These are phyloP conservation scores for Sphaerulina populicola DNA, from an alignment of 2,329 filamentous ascomycete species.

Conservation along the genomic window DNA sequence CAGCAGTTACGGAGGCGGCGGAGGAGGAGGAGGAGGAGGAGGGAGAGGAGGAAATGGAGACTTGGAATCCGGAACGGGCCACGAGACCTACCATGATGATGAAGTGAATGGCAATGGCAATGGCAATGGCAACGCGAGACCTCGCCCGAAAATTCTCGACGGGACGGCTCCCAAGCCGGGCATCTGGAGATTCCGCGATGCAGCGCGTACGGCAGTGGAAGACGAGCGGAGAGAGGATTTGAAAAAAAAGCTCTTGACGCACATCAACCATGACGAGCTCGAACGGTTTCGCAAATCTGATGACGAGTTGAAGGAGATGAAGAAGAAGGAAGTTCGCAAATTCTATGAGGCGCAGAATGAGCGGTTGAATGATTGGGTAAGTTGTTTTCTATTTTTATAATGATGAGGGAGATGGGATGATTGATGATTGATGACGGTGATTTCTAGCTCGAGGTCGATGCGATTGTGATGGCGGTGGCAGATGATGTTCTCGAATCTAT, in stretches of 20 bases:
- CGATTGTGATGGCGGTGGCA: constrained; percentile 48
- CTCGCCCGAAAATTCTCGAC: constrained; percentile 8
- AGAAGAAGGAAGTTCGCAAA: constrained; percentile 45
- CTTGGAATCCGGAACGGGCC: constrained; percentile 14
- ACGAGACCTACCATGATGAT: constrained; percentile 3
- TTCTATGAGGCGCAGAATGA: constrained; percentile 52
- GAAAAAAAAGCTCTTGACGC: constrained; percentile 43
- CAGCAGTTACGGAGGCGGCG: too few species aligned
- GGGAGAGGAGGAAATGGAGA: constrained; percentile 4
- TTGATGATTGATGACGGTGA: too few species aligned
- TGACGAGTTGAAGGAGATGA: constrained; percentile 47
- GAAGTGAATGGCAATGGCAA: constrained; percentile 8
- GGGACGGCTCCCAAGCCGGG: constrained; percentile 23
- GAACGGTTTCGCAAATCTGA: constrained; percentile 46
- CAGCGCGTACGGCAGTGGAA: constrained; percentile 40
- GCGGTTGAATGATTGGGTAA: constrained; percentile 46
- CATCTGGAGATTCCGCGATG: constrained; percentile 42
- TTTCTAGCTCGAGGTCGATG: constrained; percentile 45
- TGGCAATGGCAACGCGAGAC: constrained; percentile 13
- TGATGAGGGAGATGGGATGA: too few species aligned
- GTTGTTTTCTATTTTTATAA: too few species aligned
- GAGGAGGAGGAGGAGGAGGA: not conserved
- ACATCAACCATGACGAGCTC: constrained; percentile 41
- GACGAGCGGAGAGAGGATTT: constrained; percentile 40
- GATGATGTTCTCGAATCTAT: constrained; percentile 55